Evolutionary conservation across 139 green algal genomes (phyloP).

Genomic region (Pseudopediastrum boryanum): DNA sequence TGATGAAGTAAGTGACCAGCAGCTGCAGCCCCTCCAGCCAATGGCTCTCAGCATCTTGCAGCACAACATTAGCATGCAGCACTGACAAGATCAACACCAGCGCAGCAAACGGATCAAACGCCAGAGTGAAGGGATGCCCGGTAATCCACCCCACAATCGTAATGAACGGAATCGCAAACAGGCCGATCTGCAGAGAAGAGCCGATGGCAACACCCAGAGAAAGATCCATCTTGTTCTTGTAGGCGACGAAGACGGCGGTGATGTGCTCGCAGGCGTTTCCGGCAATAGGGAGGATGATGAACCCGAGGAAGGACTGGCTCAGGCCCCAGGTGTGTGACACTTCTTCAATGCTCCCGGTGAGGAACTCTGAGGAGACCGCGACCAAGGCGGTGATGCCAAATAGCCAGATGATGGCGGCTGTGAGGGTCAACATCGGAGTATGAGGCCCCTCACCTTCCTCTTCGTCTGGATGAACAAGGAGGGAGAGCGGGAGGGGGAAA

Average conservation of each 20-base stretch:
- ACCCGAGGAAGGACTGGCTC: conserved; percentile 78
- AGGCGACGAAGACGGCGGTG: conserved; percentile 71
- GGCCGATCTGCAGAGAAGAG: conserved; percentile 83
- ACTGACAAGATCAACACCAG: conserved; percentile 56
- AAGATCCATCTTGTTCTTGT: conserved; percentile 94
- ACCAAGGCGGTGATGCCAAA: conserved; percentile 75
- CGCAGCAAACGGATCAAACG: conserved; percentile 68
- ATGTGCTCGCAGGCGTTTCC: conserved; percentile 93
- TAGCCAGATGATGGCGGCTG: conserved; percentile 59
- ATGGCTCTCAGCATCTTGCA: conserved; percentile 28
- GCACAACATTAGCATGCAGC: conserved; percentile 78
- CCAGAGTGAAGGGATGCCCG: conserved; percentile 73
- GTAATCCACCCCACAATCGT: conserved; percentile 81
- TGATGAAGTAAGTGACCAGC: conserved; percentile 60
- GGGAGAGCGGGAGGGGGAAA: too few relatives aligned
- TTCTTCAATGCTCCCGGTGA: conserved; percentile 82
- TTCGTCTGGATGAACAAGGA: too few relatives aligned
- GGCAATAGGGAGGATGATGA: conserved; percentile 82
- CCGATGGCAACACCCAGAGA: conserved; percentile 31
- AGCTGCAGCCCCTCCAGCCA: conserved; percentile 65
- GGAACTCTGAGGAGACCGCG: conserved; percentile 48
- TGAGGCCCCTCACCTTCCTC: conserved; percentile 52
- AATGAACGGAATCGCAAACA: conserved; percentile 85
- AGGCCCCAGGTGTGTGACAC: conserved; percentile 59
- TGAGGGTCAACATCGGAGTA: conserved; percentile 72